Evolutionary conservation across 139 green algal genomes (phyloP), one percentile per base, ranked within the genome.

Genomic region (Auxenochlorella protothecoides): DNA sequence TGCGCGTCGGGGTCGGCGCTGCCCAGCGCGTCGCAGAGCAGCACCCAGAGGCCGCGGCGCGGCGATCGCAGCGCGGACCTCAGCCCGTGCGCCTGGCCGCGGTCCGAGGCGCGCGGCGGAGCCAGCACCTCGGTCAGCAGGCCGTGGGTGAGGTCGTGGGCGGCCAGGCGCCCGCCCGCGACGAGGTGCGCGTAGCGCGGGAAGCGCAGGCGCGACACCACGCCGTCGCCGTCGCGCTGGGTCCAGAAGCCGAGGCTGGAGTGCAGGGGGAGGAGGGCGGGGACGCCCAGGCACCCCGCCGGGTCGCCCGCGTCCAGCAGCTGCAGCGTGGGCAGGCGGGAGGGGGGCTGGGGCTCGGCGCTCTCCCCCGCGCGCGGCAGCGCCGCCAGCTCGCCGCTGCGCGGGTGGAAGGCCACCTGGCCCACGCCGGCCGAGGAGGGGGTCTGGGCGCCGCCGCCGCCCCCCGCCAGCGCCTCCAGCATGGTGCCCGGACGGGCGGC

Each of bases 121-220:
- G n/a, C 53, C 57, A 82, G 63, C 51, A 52, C 68, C 16, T 76
- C 73, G 53, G 59, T 63, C 53, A 79, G 68, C 14, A 82, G 63
- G 52, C 77, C 72, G 73, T 82, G 77, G 51, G 73, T 78, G 16
- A 82, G 68, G 72, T 82, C 77, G 63, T 76, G 79, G 14, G 53
- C 61, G 57, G 27, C 68, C 57, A 82, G 59, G 4, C 59, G 60
- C 64, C 71, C 76, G 65, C 7, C 53, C 73, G 57, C 77, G 69
- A 80, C 53, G 60, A 75, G 55, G 15, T 79, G 68, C 4, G 56
- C 68, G 11, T 76, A 79, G 60, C 73, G 67, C 5, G 77, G 77
- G 53, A 82, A 82, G 68, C 72, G 68, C 68, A 82, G 73, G 59
- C 79, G 72, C 59, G 63, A 70, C 8, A 79, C 73, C 8, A 66